Evolutionary conservation across 2,329 filamentous ascomycete species (phyloP), one percentile per base, ranked within the genome.

Genomic region (Pseudonectria foliicola): DNA sequence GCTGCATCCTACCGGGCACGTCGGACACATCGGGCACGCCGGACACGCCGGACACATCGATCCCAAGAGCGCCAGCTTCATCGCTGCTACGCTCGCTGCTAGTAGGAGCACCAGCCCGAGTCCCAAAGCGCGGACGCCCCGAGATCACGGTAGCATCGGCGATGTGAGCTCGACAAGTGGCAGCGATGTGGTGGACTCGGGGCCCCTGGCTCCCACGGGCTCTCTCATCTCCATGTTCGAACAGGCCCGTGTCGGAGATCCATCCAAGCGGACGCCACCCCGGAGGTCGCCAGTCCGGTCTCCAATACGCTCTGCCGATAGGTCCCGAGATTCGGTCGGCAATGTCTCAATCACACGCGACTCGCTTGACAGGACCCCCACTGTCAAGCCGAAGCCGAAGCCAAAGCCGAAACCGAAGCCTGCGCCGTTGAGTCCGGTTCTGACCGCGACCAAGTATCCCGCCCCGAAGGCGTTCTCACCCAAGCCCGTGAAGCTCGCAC

Each of bases 161-260:
- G 49, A 49, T 7, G 39, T 48, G 26, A 60, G 57, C 39, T 44
- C 52, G 3, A 45, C 46, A 6, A 44, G 39, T 24, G 44, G 39
- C 31, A 49, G 49, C 32, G 48, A 57, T 29, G 48, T 52, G 33
- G 53, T 61, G 24, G 55, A 84, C 52, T 72, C 73, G 8, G 70
- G 66, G 2, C 64, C 76, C 6, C 79, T 83, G 32, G 64, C 73
- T 15, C 70, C 81, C 0, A 80, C 81, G 1, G 75, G 67, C 3
- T 73, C 77, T 4, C 64, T 86, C 13, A 80, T 86, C 35, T 73
- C 73, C 26, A 69, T 85, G 62, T 86, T 86, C 45, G 82, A 88
- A 58, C 64, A 69, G 43, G 68, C 62, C 27, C 43, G 37, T 32
- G 45, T 43, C 12, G 47, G 45, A n/a, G 57, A 62, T 29, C 57